A percentile compares a stretch with the other conserved stretches of the same genome.
These are phyloP conservation scores for Suhomyces anneliseae DNA, from an alignment of 1,139 yeast genomes.

Conservation along the genomic window DNA sequence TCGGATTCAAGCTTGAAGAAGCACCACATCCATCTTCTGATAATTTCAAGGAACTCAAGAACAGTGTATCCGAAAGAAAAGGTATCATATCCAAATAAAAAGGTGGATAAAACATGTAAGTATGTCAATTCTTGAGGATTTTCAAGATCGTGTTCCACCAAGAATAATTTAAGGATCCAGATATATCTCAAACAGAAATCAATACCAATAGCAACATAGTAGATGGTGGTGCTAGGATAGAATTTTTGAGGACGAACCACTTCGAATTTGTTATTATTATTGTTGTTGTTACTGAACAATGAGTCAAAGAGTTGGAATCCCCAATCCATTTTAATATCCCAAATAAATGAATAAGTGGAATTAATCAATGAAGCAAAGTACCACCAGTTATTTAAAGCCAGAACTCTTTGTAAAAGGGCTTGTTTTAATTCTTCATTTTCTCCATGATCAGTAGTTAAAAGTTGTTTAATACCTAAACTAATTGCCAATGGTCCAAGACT, in stretches of 20 bases:
- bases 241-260: constrained; percentile 2
- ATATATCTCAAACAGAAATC: constrained; percentile 70
- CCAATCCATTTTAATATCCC: constrained; percentile 96
- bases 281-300: constrained; percentile 15
- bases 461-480: constrained; percentile 37
- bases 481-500: constrained; percentile 64
- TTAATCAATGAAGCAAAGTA: constrained; percentile 54
- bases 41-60: constrained; percentile 69
- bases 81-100: constrained; percentile 45
- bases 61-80: constrained; percentile 61
- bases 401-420: constrained; percentile 13
- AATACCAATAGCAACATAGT: constrained; percentile 46
- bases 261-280: background rate
- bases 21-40: constrained; percentile 89
- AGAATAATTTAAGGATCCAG: constrained; percentile 64
- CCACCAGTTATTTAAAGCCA: constrained; percentile 44
- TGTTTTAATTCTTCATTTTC: constrained; percentile 8
- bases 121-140: constrained; percentile 14
- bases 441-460: constrained; percentile 8
- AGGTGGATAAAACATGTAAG: constrained; percentile 19
- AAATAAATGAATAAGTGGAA: constrained; percentile 73
- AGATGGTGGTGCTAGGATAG: constrained; percentile 2
- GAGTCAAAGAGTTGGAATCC: constrained; percentile 56
- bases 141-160: constrained; percentile 26
- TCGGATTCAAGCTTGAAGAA: constrained; percentile 82